Evolutionary conservation across 164 flowering plant genomes (phyloP).

Genomic region (Stephania cephalantha): DNA sequence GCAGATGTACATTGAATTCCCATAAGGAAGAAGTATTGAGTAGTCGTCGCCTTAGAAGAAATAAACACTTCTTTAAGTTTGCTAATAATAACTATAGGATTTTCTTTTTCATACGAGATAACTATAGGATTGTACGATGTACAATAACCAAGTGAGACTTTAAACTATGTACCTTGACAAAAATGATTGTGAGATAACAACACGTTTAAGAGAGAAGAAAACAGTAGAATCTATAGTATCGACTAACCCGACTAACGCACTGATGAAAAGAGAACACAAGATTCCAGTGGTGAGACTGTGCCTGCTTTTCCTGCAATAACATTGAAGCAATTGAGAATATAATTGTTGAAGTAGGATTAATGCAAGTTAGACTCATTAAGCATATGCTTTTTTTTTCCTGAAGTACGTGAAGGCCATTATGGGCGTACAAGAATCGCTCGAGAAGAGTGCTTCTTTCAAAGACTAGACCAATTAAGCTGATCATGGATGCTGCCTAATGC

Average conservation of each 20-base stretch:
- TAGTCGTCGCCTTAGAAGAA: slow-evolving; percentile 50
- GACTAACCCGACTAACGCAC: slow-evolving; percentile 70
- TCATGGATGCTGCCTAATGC: not conserved
- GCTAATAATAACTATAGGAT: not conserved
- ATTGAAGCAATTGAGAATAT: slow-evolving; percentile 5
- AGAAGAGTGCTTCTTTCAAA: not conserved
- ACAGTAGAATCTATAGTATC: not conserved
- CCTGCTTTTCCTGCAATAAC: slow-evolving; percentile 58
- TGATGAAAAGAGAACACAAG: slow-evolving; percentile 51
- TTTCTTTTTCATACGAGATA: too few species aligned
- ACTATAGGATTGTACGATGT: not conserved
- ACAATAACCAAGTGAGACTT: not conserved
- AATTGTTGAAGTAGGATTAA: not conserved
- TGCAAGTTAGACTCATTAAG: not conserved
- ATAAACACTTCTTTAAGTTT: not conserved
- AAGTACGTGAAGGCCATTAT: not conserved
- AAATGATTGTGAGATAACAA: not conserved
- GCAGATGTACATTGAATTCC: slow-evolving; percentile 78
- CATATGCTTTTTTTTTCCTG: not conserved
- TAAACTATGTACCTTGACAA: not conserved
- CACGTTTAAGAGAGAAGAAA: not conserved
- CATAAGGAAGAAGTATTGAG: slow-evolving; percentile 60
- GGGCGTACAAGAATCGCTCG: not conserved
- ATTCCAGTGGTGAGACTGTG: slow-evolving; percentile 48
- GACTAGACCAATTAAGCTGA: not conserved